A percentile compares a stretch with the other conserved stretches of the same genome.
Conservation (phyloP, 169 alveolate species). For the Eimeria acervulina region DNA sequence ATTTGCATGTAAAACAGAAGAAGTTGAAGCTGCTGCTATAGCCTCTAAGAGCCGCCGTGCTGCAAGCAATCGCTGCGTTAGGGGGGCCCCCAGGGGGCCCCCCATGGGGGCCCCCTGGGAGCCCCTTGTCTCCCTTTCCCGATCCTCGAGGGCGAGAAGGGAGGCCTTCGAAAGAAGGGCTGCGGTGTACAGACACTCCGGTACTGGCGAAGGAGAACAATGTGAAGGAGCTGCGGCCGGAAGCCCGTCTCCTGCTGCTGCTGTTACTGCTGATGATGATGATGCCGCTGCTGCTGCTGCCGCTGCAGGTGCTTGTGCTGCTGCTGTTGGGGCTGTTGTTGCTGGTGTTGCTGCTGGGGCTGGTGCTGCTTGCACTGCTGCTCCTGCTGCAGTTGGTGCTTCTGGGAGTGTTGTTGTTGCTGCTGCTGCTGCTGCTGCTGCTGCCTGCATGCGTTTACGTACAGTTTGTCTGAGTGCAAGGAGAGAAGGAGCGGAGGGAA, state of each 20-base stretch:
- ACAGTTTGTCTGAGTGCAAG: conserved; percentile 7
- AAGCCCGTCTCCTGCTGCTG: background rate
- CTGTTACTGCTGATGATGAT: background rate
- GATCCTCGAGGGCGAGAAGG: background rate
- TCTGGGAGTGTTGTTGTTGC: background rate
- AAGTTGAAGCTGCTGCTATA: background rate
- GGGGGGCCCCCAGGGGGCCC: background rate
- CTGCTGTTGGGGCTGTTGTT: background rate
- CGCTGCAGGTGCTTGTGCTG: background rate
- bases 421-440: conserved; percentile 39
- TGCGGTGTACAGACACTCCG: conserved; percentile 36
- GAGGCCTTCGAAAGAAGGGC: background rate
- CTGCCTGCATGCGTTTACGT: background rate
- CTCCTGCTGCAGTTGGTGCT: background rate
- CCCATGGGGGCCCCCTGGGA: conserved; percentile 8
- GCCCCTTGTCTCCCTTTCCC: background rate
- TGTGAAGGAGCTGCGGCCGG: background rate
- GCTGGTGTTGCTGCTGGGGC: background rate
- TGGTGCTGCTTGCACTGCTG: background rate
- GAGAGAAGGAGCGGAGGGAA: conserved; percentile 50
- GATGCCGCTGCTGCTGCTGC: conserved; percentile 2
- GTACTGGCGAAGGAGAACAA: background rate
- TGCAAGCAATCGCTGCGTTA: background rate
- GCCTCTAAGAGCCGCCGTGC: conserved; percentile 9
- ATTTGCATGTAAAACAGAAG: background rate